Conservation (phyloP, 148 eudicot genomes). For the Amaranthus cruentus region DNA sequence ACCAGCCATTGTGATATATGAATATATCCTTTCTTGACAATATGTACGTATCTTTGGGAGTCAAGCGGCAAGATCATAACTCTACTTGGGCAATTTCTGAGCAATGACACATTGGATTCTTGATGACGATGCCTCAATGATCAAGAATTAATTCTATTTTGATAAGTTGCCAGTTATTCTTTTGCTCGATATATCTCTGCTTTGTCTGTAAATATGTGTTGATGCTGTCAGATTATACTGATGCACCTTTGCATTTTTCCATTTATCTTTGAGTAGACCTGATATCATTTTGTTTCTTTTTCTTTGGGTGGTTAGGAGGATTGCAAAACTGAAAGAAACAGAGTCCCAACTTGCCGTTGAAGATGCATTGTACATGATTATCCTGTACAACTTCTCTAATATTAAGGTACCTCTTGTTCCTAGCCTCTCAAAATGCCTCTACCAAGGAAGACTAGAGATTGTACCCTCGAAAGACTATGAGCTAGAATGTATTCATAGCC, state of each 20-base stretch:
- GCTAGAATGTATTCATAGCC: slow-evolving; percentile 69
- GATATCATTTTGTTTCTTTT: neutral
- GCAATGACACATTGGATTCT: slow-evolving; percentile 18
- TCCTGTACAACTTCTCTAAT: slow-evolving; percentile 54
- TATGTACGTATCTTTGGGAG: slow-evolving; percentile 10
- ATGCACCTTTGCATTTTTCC: neutral
- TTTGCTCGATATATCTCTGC: slow-evolving; percentile 16
- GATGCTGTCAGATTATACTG: neutral
- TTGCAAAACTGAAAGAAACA: slow-evolving; percentile 56
- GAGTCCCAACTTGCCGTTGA: slow-evolving; percentile 59
- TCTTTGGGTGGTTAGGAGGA: slow-evolving; percentile 57
- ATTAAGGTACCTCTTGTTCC: slow-evolving; percentile 65
- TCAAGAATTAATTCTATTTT: slow-evolving; percentile 19
- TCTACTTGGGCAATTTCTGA: slow-evolving; percentile 14
- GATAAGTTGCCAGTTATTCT: slow-evolving; percentile 31
- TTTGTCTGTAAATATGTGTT: slow-evolving; percentile 23
- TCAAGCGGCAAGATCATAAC: slow-evolving; percentile 15
- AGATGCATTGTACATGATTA: slow-evolving; percentile 66
- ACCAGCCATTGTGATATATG: slow-evolving; percentile 16
- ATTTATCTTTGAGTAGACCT: slow-evolving; percentile 5
- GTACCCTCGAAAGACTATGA: slow-evolving; percentile 64
- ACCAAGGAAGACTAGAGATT: slow-evolving; percentile 70
- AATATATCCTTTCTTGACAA: slow-evolving; percentile 8
- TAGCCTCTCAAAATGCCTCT: slow-evolving; percentile 63
- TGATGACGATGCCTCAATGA: slow-evolving; percentile 21